Evolutionary conservation across 805 yeast species (phyloP).

Genomic region (Cyberlindnera euphorbiiphila): DNA sequence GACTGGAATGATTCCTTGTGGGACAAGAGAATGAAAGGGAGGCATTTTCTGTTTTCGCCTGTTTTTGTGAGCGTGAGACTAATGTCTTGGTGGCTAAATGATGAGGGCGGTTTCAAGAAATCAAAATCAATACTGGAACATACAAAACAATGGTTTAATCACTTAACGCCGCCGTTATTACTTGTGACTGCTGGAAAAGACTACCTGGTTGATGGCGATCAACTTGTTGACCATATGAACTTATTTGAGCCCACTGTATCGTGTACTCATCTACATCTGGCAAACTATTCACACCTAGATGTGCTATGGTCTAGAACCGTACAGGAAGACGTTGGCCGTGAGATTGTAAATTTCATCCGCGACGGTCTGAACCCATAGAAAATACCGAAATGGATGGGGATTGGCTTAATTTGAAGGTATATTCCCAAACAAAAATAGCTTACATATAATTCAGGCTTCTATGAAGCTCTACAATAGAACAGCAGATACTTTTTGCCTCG

Average conservation of each 20-base stretch:
- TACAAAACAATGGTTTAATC: slow-evolving; percentile 49
- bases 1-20: slow-evolving; percentile 84
- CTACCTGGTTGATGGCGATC: slow-evolving; percentile 69
- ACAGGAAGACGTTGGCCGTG: slow-evolving; percentile 55
- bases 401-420: too few species aligned
- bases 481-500: too few species aligned
- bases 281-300: slow-evolving; percentile 80
- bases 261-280: slow-evolving; percentile 37
- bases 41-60: slow-evolving; percentile 84
- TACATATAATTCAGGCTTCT: too few species aligned
- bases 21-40: slow-evolving; percentile 59
- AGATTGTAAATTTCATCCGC: neutral
- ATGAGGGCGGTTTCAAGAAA: slow-evolving; percentile 38
- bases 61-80: slow-evolving; percentile 73
- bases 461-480: too few species aligned
- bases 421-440: too few species aligned
- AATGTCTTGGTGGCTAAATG: slow-evolving; percentile 91
- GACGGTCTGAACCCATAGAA: too few species aligned
- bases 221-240: slow-evolving; percentile 61
- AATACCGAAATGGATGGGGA: neutral
- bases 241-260: slow-evolving; percentile 43
- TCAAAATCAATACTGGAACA: slow-evolving; percentile 46
- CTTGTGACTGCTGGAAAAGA: slow-evolving; percentile 73
- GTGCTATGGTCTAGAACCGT: slow-evolving; percentile 90
- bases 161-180: slow-evolving; percentile 53